Percentiles rank a stretch among this genome's conserved stretches.
Evolutionary conservation across 1,139 yeast species (phyloP).

Genomic region (Candida tetrigidarum): DNA sequence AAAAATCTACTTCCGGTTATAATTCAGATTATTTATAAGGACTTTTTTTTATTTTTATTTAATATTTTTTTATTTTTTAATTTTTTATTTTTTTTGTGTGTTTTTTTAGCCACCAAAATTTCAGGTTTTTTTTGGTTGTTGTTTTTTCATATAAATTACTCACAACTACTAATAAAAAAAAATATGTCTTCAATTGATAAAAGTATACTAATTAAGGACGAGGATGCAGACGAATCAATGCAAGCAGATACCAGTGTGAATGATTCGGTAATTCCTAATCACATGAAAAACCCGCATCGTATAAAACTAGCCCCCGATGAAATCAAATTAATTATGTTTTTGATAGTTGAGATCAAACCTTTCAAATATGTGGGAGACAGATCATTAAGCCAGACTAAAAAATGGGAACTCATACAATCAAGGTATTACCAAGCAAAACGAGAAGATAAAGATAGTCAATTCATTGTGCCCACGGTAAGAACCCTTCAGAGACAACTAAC

Average conservation of each 20-base stretch:
- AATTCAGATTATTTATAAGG: too few species aligned
- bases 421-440: constrained; percentile 27
- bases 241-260: background rate
- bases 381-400: constrained; percentile 35
- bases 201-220: background rate
- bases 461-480: constrained; percentile 38
- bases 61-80: too few species aligned
- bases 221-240: background rate
- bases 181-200: constrained; percentile 3
- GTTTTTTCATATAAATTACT: too few species aligned
- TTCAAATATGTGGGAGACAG: constrained; percentile 44
- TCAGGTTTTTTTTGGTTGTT: too few species aligned
- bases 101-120: too few species aligned
- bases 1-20: too few species aligned
- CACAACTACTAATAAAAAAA: background rate
- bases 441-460: constrained; percentile 12
- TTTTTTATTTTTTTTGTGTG: too few species aligned
- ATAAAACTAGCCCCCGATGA: constrained; percentile 35
- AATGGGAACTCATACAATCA: constrained; percentile 40
- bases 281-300: constrained; percentile 21
- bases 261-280: constrained; percentile 1
- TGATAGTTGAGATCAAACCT: constrained; percentile 38
- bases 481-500: constrained; percentile 43
- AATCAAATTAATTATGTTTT: constrained; percentile 32
- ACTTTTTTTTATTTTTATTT: too few species aligned